Evolutionary conservation across 805 yeast species (phyloP).

Genomic region (Lachancea sp.): DNA sequence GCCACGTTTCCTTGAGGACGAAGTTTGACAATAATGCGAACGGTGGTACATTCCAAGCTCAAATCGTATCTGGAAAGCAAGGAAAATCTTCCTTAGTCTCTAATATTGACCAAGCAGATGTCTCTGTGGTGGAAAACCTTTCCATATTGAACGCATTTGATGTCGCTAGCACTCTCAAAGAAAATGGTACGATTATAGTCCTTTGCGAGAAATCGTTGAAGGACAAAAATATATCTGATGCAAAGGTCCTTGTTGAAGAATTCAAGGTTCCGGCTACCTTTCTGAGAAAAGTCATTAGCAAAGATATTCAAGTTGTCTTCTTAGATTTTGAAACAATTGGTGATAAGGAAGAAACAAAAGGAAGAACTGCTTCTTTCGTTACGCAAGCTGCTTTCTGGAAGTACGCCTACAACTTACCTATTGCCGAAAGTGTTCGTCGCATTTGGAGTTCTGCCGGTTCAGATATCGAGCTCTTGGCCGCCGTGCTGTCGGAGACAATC

Average conservation of each 20-base stretch:
- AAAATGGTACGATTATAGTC: conserved; percentile 49
- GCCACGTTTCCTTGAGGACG: conserved; percentile 49
- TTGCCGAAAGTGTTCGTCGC: conserved; percentile 63
- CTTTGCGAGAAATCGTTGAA: conserved; percentile 31
- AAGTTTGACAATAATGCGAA: conserved; percentile 64
- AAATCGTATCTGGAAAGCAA: conserved; percentile 38
- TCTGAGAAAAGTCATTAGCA: conserved; percentile 47
- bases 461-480: conserved; percentile 72
- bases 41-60: conserved; percentile 74
- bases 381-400: conserved; percentile 79
- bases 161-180: conserved; percentile 52
- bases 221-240: conserved; percentile 31
- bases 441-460: conserved; percentile 76
- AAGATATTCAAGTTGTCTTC: conserved; percentile 46
- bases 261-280: conserved; percentile 43
- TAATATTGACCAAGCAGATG: conserved; percentile 52
- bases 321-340: conserved; percentile 60
- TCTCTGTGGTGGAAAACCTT: conserved; percentile 58
- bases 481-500: conserved; percentile 59
- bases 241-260: conserved; percentile 43
- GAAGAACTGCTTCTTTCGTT: conserved; percentile 68
- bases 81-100: conserved; percentile 16
- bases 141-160: conserved; percentile 51
- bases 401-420: conserved; percentile 47
- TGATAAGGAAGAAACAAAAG: conserved; percentile 64